Evolutionary conservation across 805 yeast genomes (phyloP).

Genomic region (Deakozyma indianensis): DNA sequence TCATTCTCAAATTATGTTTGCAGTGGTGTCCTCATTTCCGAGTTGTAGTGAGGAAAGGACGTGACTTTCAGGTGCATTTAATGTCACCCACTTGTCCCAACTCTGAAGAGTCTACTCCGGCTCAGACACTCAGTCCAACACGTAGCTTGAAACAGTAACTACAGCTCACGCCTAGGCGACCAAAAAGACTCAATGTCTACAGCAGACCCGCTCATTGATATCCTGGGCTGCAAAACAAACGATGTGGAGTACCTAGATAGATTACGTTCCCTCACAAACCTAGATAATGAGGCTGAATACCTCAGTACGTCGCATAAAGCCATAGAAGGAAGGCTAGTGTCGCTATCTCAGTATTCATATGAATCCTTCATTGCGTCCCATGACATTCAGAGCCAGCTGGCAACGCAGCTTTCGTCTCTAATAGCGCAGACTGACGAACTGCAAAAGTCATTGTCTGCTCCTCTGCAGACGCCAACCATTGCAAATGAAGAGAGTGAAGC

Average conservation of each 20-base stretch:
- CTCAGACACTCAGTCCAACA: too few species aligned
- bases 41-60: too few species aligned
- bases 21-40: too few species aligned
- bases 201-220: constrained; percentile 10
- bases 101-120: too few species aligned
- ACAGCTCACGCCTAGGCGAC: too few species aligned
- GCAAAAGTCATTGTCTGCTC: neutral
- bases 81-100: too few species aligned
- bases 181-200: too few species aligned
- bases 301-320: neutral
- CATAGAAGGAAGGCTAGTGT: neutral
- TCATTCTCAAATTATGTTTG: too few species aligned
- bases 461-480: neutral
- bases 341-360: neutral
- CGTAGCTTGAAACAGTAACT: too few species aligned
- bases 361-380: neutral
- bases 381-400: neutral
- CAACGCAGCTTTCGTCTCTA: neutral
- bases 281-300: neutral
- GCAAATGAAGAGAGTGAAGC: neutral
- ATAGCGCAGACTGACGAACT: neutral
- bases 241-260: neutral
- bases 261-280: neutral
- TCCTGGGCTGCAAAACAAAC: constrained; percentile 1
- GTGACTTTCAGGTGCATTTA: too few species aligned